Evolutionary conservation across 805 yeast genomes (phyloP), one percentile per base, ranked within the genome.

Genomic region (Candida xiaguanensis): DNA sequence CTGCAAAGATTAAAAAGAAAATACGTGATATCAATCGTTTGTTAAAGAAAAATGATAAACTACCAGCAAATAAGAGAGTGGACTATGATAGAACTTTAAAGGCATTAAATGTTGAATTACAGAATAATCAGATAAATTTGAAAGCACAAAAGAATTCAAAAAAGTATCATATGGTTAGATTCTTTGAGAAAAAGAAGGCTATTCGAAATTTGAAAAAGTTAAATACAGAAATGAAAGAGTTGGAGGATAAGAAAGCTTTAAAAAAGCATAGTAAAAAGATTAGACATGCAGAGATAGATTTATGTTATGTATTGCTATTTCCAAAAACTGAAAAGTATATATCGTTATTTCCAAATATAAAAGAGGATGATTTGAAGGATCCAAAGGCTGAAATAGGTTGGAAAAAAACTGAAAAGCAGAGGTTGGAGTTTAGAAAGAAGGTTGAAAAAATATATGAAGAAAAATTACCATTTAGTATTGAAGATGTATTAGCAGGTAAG

Each of bases 101-200:
- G 34, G 86, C 87, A 1, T 61, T 84, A 44, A 69, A 74, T 36
- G 61, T 69, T 4, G 89, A 85, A 52, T 65, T 85, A 39, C 66
- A 66, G 34, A 67, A 68, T 29, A 74, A 77, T 13, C 70, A 72
- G 43, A 44, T 59, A 27, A 61, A 62, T 22, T 63, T 67, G 34
- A 70, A 66, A 47, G 74, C 76, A 13, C 74, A 71, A 46, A 70
- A 74, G 38, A 63, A 70, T 28, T 77, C 87, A 9, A 75, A 80
- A 49, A 85, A 82, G 63, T 93, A 93, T 58, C 96, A 88, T 56
- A 89, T 88, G 90, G 88, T 93, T 35, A 75, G 91, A 48, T 93
- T 93, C 56, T 87, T 93, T 46, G 98, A 90, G 60, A 78, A 75
- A 55, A 87, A 88, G 65, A 90, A 89, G 71, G 93, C 96, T 0